These are phyloP conservation scores for Musa balbisiana DNA, from an alignment of 202 grass and related monocot genomes.

Conservation along the genomic window DNA sequence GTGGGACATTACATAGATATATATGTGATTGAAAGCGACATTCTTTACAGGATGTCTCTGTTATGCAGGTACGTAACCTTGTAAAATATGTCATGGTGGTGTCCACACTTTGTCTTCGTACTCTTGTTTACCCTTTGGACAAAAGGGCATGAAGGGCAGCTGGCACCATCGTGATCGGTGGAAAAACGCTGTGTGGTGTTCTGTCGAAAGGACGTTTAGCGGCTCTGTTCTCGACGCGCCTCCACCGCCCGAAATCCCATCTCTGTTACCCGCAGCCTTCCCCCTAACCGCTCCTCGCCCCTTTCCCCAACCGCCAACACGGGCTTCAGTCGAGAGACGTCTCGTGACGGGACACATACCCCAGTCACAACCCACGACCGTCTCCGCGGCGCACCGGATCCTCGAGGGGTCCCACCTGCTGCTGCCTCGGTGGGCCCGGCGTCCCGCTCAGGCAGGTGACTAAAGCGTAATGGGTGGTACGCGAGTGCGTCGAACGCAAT, in stretches of 20 bases:
- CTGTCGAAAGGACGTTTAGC: neutral
- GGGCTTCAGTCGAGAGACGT: neutral
- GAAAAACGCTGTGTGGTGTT: neutral
- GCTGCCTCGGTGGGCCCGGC: constrained; percentile 1
- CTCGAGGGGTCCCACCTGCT: neutral
- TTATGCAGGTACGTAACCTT: neutral
- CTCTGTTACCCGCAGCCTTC: constrained; percentile 1
- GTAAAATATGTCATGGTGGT: neutral
- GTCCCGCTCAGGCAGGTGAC: neutral
- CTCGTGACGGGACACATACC: constrained; percentile 13
- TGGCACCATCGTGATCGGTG: neutral
- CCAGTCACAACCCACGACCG: neutral
- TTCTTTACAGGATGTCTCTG: neutral
- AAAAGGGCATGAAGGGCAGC: too few species aligned
- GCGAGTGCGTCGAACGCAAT: constrained; percentile 19
- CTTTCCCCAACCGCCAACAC: too few species aligned
- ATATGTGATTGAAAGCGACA: neutral
- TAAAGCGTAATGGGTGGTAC: constrained; percentile 39
- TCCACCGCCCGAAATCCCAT: constrained; percentile 23
- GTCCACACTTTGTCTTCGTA: neutral
- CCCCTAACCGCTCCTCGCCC: neutral
- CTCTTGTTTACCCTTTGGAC: too few species aligned
- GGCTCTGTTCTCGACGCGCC: neutral
- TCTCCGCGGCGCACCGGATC: neutral
- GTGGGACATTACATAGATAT: too few species aligned